phyloP scores from a whole-genome alignment of 441 rosid species.

The Melianthus villosus region DNA sequence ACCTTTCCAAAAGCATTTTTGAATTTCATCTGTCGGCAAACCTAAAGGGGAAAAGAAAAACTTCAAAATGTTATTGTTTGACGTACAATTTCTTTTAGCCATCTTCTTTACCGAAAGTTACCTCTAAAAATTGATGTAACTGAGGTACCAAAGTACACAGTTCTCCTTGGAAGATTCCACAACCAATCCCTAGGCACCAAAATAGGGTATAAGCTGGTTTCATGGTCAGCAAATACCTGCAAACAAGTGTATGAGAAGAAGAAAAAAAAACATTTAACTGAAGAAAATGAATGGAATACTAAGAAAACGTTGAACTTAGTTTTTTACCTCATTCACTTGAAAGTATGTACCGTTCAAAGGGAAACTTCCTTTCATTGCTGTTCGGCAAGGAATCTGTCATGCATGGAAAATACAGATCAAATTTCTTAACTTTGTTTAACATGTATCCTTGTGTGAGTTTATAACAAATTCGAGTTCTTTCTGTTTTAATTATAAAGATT shows the following conservation, averaged over 20 bases:
- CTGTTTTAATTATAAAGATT: too few species aligned
- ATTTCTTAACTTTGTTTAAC: too few species aligned
- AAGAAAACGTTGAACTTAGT: not conserved
- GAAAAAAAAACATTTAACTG: constrained; percentile 2
- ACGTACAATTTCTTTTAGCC: constrained; percentile 1
- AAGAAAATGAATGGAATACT: too few species aligned
- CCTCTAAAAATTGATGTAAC: constrained; percentile 83
- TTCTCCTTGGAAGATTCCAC: constrained; percentile 70
- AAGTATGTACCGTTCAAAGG: constrained; percentile 93
- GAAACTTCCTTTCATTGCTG: constrained; percentile 93
- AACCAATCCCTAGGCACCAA: constrained; percentile 65
- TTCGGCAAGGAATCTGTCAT: constrained; percentile 96
- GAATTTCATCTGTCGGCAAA: constrained; percentile 62
- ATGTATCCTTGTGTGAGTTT: too few species aligned
- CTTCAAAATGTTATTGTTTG: too few species aligned
- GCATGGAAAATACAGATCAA: too few species aligned
- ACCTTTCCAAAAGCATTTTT: constrained; percentile 92
- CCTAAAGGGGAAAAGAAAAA: constrained; percentile 34
- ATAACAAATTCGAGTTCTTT: too few species aligned
- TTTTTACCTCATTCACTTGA: constrained; percentile 78
- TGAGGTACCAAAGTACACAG: constrained; percentile 87
- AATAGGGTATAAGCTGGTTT: constrained; percentile 62
- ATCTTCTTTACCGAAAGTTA: too few species aligned
- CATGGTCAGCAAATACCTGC: constrained; percentile 93
- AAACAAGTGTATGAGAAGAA: too few species aligned